Conservation (phyloP, 129 eudicot genomes). For the Tagetes erecta region DNA sequence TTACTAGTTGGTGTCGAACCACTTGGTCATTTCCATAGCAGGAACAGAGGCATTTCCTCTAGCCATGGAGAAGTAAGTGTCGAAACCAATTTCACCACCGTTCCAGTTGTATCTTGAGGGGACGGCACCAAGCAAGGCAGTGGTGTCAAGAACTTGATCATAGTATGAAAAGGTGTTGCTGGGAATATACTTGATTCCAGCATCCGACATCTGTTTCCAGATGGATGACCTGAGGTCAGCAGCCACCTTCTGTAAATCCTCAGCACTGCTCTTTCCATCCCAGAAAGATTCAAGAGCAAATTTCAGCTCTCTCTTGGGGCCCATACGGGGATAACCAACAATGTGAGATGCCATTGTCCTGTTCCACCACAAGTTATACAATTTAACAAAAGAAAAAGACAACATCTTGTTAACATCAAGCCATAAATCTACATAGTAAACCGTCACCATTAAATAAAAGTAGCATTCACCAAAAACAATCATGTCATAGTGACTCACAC, state of each 20-base stretch:
- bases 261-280: conserved; percentile 97
- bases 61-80: conserved; percentile 96
- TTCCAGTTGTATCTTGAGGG: conserved; percentile 87
- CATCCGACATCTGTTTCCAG: conserved; percentile 95
- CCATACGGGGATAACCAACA: conserved; percentile 99
- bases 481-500: background rate
- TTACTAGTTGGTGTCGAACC: conserved; percentile 99
- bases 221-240: conserved; percentile 90
- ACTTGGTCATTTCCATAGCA: conserved; percentile 99
- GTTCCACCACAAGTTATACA: background rate
- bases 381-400: background rate
- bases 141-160: conserved; percentile 94
- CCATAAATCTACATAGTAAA: background rate
- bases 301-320: conserved; percentile 98
- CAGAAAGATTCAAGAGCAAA: conserved; percentile 97
- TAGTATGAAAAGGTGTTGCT: conserved; percentile 96
- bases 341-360: conserved; percentile 89
- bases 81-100: conserved; percentile 95
- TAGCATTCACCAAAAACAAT: background rate
- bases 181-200: conserved; percentile 94
- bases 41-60: conserved; percentile 99
- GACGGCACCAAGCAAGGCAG: conserved; percentile 96
- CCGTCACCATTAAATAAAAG: background rate
- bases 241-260: conserved; percentile 85
- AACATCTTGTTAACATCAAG: background rate